Percentiles rank a stretch among this genome's conserved stretches.
Conservation (phyloP, 441 rosid species). For the Codiaeum variegatum region DNA sequence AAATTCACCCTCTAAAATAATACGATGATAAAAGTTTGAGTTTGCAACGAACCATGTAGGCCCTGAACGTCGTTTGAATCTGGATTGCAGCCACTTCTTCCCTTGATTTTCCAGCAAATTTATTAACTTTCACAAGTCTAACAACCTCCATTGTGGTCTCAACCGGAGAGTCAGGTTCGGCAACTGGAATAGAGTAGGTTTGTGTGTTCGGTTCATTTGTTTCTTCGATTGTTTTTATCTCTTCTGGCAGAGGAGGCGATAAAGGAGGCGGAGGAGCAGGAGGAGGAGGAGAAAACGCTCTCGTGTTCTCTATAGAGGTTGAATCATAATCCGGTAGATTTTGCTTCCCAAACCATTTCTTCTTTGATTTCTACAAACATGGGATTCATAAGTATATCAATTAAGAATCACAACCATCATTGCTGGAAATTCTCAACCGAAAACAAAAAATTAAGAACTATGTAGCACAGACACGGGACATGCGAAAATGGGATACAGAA, state of each 20-base stretch:
- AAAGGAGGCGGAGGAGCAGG: conserved; percentile 31
- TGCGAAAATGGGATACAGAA: too few species aligned
- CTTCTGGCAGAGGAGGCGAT: conserved; percentile 38
- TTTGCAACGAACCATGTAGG: conserved; percentile 39
- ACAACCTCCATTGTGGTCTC: conserved; percentile 44
- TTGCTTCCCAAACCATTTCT: conserved; percentile 48
- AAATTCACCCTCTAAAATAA: not conserved
- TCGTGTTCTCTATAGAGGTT: conserved; percentile 29
- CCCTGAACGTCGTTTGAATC: conserved; percentile 86
- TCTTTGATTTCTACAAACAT: conserved; percentile 52
- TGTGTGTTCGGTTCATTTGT: conserved; percentile 37
- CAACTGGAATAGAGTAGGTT: conserved; percentile 35
- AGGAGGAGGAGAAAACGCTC: conserved; percentile 27
- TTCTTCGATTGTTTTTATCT: conserved; percentile 43
- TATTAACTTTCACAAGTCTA: conserved; percentile 28
- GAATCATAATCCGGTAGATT: conserved; percentile 42
- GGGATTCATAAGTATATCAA: not conserved
- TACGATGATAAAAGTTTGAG: not conserved
- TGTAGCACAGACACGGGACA: too few species aligned
- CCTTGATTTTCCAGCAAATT: conserved; percentile 54
- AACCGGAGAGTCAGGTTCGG: conserved; percentile 26
- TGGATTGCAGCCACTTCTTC: conserved; percentile 78
- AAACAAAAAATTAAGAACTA: conserved; percentile 1
- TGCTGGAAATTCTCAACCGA: not conserved
- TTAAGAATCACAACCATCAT: not conserved